A percentile compares a stretch with the other conserved stretches of the same genome.
Evolutionary conservation across 2,329 filamentous ascomycete genomes (phyloP).

Genomic region (Boeremia lycopersici): DNA sequence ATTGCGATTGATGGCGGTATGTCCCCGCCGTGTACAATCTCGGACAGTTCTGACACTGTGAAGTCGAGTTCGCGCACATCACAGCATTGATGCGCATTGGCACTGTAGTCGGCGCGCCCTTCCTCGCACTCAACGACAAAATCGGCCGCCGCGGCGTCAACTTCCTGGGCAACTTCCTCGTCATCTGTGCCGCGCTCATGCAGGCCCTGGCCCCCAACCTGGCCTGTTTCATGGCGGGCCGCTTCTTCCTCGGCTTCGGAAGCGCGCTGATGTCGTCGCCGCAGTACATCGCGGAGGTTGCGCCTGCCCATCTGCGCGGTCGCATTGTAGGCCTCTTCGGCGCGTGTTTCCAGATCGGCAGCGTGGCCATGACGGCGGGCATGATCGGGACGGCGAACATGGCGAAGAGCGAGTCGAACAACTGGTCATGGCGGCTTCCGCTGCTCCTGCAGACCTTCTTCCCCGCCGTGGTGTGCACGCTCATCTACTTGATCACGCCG

Average conservation of each 20-base stretch:
- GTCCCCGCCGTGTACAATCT: too few species aligned
- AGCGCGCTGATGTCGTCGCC: slow-evolving; percentile 47
- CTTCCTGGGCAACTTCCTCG: slow-evolving; percentile 54
- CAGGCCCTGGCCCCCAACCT: slow-evolving; percentile 40
- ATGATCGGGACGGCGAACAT: slow-evolving; percentile 52
- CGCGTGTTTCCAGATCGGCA: slow-evolving; percentile 55
- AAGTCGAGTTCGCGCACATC: slow-evolving; percentile 44
- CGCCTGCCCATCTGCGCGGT: slow-evolving; percentile 45
- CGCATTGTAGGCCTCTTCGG: slow-evolving; percentile 56
- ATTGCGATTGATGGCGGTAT: slow-evolving; percentile 50
- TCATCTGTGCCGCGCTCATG: slow-evolving; percentile 53
- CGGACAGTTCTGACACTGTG: slow-evolving; percentile 20
- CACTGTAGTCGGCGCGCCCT: slow-evolving; percentile 53
- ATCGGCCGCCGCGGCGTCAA: slow-evolving; percentile 56
- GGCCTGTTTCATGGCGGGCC: slow-evolving; percentile 47
- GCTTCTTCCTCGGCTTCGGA: slow-evolving; percentile 49
- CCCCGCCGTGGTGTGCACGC: slow-evolving; percentile 45
- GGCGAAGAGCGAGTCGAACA: slow-evolving; percentile 24
- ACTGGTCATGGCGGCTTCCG: slow-evolving; percentile 28
- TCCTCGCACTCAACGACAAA: slow-evolving; percentile 53
- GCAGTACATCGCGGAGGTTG: slow-evolving; percentile 49
- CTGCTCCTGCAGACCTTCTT: slow-evolving; percentile 56
- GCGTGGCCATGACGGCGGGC: slow-evolving; percentile 50
- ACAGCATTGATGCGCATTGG: slow-evolving; percentile 58
- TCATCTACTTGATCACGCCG: slow-evolving; percentile 46